Evolutionary conservation across 148 eudicot genomes (phyloP).

Genomic region (Amaranthus palmeri): DNA sequence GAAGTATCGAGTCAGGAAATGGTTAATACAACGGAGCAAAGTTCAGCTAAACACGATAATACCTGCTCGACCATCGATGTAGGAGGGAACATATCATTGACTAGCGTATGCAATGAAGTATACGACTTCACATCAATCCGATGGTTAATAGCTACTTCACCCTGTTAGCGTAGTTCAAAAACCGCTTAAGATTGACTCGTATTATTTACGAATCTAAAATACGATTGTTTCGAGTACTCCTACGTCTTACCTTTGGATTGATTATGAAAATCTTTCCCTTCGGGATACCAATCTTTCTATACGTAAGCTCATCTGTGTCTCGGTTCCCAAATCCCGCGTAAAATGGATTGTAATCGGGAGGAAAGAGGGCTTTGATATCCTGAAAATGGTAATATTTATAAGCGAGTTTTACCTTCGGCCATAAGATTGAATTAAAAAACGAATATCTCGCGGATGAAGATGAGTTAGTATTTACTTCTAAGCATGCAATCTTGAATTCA

Average conservation of each 20-base stretch:
- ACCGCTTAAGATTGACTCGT: background rate
- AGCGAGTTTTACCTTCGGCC: background rate
- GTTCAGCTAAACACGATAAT: background rate
- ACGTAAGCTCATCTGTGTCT: constrained; percentile 97
- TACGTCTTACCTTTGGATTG: constrained; percentile 72
- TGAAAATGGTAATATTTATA: constrained; percentile 26
- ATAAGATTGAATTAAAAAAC: background rate
- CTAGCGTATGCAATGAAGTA: constrained; percentile 87
- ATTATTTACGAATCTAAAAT: background rate
- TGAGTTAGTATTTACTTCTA: constrained; percentile 52
- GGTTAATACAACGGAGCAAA: background rate
- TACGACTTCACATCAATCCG: constrained; percentile 80
- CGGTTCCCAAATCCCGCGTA: constrained; percentile 98
- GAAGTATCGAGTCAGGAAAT: background rate
- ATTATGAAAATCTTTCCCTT: constrained; percentile 96
- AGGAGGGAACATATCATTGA: constrained; percentile 98
- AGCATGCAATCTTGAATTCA: constrained; percentile 97
- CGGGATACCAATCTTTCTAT: constrained; percentile 88
- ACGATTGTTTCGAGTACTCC: background rate
- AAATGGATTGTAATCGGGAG: constrained; percentile 90
- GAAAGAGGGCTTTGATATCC: constrained; percentile 96
- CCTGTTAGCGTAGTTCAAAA: constrained; percentile 38
- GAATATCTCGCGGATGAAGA: background rate
- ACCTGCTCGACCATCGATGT: constrained; percentile 88
- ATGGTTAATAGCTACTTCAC: constrained; percentile 90